Evolutionary conservation across 768 basidiomycete genomes (phyloP).

Genomic region (Lentinula sp.): DNA sequence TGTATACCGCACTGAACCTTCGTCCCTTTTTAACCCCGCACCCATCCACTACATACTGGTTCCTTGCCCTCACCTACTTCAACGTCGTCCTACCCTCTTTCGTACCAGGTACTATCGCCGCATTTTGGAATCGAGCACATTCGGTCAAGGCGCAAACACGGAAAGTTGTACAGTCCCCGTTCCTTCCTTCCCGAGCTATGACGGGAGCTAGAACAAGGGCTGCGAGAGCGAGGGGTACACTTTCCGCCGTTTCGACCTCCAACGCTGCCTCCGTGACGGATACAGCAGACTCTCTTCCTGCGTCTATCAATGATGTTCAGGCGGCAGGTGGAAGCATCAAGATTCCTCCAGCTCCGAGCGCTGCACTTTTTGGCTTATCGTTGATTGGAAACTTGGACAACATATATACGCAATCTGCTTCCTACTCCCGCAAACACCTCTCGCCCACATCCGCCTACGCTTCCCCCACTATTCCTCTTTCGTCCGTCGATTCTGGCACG

Average conservation of each 20-base stretch:
- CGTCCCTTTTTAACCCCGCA: constrained; percentile 39
- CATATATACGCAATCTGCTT: constrained; percentile 30
- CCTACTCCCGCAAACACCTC: background rate
- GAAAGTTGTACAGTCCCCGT: constrained; percentile 40
- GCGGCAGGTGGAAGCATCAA: constrained; percentile 16
- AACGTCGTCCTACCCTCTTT: constrained; percentile 63
- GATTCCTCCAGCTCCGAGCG: constrained; percentile 22
- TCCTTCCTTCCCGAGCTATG: constrained; percentile 43
- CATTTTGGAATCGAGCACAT: constrained; percentile 57
- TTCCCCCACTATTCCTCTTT: background rate
- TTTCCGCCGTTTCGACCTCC: background rate
- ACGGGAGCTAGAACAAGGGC: constrained; percentile 46
- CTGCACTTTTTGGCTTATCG: constrained; percentile 51
- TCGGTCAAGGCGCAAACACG: constrained; percentile 47
- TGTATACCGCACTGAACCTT: constrained; percentile 67
- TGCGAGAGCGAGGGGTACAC: constrained; percentile 16
- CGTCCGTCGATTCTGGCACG: background rate
- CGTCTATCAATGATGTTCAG: constrained; percentile 7
- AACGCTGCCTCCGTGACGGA: constrained; percentile 34
- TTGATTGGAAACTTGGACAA: constrained; percentile 65
- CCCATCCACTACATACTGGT: constrained; percentile 46
- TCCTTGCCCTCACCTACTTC: constrained; percentile 57
- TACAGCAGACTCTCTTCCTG: background rate
- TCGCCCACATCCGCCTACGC: background rate
- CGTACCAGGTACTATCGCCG: constrained; percentile 24